Percentiles rank a stretch among this genome's conserved stretches.
These are phyloP conservation scores for Gossypium longicalyx DNA, from an alignment of 345 rosid genomes.

Conservation along the genomic window DNA sequence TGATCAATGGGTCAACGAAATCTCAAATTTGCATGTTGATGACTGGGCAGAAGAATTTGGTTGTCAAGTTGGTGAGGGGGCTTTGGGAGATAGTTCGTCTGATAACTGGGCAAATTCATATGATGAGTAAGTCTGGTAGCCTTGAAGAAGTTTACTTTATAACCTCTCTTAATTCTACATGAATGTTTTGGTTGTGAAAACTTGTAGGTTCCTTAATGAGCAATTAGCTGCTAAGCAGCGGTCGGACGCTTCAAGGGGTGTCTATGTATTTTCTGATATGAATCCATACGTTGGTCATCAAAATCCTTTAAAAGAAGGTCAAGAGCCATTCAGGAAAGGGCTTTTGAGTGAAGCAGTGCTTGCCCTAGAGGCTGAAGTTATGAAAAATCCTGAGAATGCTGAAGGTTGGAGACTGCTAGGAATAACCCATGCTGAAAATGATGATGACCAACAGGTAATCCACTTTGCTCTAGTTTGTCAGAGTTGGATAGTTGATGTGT, in stretches of 20 bases:
- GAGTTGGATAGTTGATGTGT: not conserved
- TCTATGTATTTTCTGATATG: slow-evolving; percentile 93
- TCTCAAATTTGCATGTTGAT: slow-evolving; percentile 81
- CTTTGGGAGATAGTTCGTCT: slow-evolving; percentile 54
- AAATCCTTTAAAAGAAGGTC: slow-evolving; percentile 93
- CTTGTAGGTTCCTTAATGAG: slow-evolving; percentile 62
- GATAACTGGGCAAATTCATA: slow-evolving; percentile 91
- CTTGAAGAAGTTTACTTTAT: slow-evolving; percentile 1
- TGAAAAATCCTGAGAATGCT: slow-evolving; percentile 92
- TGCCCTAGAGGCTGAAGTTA: slow-evolving; percentile 98
- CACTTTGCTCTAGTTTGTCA: not conserved
- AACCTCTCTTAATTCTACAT: not conserved
- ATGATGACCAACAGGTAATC: slow-evolving; percentile 96
- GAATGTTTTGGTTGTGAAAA: not conserved
- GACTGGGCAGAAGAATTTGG: slow-evolving; percentile 96
- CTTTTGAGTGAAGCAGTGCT: slow-evolving; percentile 99
- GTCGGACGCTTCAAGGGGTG: slow-evolving; percentile 68
- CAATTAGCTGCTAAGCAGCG: slow-evolving; percentile 58
- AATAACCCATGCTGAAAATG: slow-evolving; percentile 96
- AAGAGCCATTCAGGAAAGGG: slow-evolving; percentile 90
- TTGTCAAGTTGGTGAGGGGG: slow-evolving; percentile 57
- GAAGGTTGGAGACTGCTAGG: slow-evolving; percentile 99
- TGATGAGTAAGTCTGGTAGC: slow-evolving; percentile 70
- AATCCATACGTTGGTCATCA: slow-evolving; percentile 98
- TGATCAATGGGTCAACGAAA: slow-evolving; percentile 90